A percentile compares a stretch with the other conserved stretches of the same genome.
Conservation (phyloP, 495 filamentous ascomycete species). For the Pseudomonodictys pantanalensis region DNA sequence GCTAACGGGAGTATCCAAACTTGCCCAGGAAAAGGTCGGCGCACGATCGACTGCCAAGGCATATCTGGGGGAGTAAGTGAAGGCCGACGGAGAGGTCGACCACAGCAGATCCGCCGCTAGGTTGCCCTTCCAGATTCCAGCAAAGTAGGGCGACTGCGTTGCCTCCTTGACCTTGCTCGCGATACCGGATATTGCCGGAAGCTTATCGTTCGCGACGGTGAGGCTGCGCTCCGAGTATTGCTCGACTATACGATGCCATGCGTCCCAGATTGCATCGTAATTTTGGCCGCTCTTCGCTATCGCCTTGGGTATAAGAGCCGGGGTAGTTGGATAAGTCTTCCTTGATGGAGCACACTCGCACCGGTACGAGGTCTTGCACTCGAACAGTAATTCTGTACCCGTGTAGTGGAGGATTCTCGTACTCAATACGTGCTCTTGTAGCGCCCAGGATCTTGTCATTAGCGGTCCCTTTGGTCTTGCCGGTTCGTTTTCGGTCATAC, state of each 20-base stretch:
- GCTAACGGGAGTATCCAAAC: slow-evolving; percentile 1
- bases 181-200: slow-evolving; percentile 21
- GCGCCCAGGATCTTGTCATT: slow-evolving; percentile 23
- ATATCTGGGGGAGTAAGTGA: background rate
- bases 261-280: slow-evolving; percentile 10
- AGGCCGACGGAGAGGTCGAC: background rate
- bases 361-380: slow-evolving; percentile 25
- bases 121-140: slow-evolving; percentile 24
- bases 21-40: slow-evolving; percentile 21
- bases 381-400: slow-evolving; percentile 28
- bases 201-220: slow-evolving; percentile 10
- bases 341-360: slow-evolving; percentile 24
- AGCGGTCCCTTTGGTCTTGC: slow-evolving; percentile 12
- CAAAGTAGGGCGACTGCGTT: slow-evolving; percentile 5
- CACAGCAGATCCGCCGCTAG: slow-evolving; percentile 20
- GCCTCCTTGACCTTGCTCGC: slow-evolving; percentile 15
- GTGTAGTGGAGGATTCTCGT: slow-evolving; percentile 30
- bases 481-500: background rate
- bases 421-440: slow-evolving; percentile 31
- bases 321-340: slow-evolving; percentile 14
- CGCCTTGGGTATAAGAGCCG: slow-evolving; percentile 13
- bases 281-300: slow-evolving; percentile 4
- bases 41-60: background rate
- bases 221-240: slow-evolving; percentile 21
- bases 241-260: slow-evolving; percentile 22